Conservation (phyloP, 305 asterid species). For the Plantago lanceolata region DNA sequence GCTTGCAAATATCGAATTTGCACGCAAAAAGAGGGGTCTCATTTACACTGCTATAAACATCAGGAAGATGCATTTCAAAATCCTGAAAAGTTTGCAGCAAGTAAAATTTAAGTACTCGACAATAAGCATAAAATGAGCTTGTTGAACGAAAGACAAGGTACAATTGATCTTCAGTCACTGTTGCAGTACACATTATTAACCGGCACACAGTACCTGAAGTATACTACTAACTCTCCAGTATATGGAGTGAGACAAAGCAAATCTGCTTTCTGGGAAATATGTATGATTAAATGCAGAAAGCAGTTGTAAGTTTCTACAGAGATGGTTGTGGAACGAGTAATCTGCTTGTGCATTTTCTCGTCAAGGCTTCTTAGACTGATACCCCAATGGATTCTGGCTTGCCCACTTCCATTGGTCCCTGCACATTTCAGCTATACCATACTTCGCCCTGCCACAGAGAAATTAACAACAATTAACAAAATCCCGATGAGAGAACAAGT, state of each 20-base stretch:
- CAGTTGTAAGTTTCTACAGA: neutral
- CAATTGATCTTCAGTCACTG: neutral
- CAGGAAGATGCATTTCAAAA: neutral
- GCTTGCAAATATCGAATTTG: too few relatives aligned
- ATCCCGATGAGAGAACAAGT: neutral
- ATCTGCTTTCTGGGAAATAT: neutral
- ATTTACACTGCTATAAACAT: neutral
- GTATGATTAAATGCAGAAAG: slow-evolving; percentile 8
- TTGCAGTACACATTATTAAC: neutral
- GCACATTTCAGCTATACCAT: slow-evolving; percentile 75
- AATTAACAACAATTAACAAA: neutral
- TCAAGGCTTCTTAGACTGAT: slow-evolving; percentile 50
- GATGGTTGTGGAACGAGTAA: neutral
- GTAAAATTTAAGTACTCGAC: neutral
- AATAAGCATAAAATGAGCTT: too few relatives aligned
- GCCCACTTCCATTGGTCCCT: slow-evolving; percentile 96
- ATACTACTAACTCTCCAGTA: neutral
- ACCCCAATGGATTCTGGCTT: slow-evolving; percentile 84
- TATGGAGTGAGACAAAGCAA: slow-evolving; percentile 9
- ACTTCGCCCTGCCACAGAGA: slow-evolving; percentile 56
- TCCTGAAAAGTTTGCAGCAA: neutral
- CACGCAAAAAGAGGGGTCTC: neutral
- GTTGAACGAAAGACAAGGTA: neutral
- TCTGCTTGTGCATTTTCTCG: slow-evolving; percentile 7
- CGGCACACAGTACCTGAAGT: slow-evolving; percentile 14